phyloP scores from a whole-genome alignment of 164 flowering plant species.

The Brasenia schreberi region DNA sequence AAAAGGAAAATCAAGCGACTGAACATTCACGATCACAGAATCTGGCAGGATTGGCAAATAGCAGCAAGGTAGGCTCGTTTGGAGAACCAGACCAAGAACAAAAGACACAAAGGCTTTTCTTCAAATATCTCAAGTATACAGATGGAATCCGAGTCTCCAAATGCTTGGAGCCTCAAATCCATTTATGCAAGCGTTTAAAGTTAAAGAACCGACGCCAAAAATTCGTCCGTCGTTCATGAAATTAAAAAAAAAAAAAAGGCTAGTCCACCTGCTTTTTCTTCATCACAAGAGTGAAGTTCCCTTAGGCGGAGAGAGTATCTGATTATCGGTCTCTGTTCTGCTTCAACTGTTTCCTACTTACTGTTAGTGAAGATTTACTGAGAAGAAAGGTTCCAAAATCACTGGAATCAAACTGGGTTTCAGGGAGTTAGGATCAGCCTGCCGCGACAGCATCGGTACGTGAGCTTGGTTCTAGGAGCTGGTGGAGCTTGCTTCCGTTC shows the following conservation, averaged over 20 bases:
- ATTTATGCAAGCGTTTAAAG: neutral
- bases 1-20: too few relatives aligned
- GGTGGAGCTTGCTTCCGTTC: slow-evolving; percentile 58
- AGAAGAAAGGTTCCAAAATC: neutral
- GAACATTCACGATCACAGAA: too few relatives aligned
- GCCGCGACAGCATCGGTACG: slow-evolving; percentile 82
- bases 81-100: neutral
- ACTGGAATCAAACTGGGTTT: neutral
- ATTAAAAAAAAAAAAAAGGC: neutral
- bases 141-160: neutral
- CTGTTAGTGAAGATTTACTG: neutral
- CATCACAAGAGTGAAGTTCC: neutral
- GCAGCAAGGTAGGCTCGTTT: too few relatives aligned
- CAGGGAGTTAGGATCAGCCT: slow-evolving; percentile 25
- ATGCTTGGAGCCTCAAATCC: neutral
- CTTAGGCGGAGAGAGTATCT: neutral
- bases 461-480: slow-evolving; percentile 63
- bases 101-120: neutral
- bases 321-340: neutral
- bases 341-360: neutral
- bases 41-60: too few relatives aligned
- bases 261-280: neutral
- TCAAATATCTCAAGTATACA: neutral
- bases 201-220: neutral
- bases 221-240: neutral